phyloP scores from a whole-genome alignment of 371 early-diverging fungal species.

The Mortierella sp. region DNA sequence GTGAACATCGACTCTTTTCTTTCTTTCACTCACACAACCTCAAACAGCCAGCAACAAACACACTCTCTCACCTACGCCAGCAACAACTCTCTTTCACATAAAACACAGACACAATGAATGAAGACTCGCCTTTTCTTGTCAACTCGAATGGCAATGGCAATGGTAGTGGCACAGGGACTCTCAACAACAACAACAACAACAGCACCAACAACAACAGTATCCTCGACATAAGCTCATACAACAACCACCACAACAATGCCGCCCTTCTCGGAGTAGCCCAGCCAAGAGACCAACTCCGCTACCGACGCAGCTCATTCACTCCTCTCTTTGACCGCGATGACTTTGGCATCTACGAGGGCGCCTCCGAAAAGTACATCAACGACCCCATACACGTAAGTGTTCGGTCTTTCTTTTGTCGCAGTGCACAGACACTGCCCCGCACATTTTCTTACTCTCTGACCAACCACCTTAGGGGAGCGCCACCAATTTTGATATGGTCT shows the following conservation, averaged over 20 bases:
- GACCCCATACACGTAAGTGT: conserved; percentile 69
- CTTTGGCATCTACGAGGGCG: conserved; percentile 36
- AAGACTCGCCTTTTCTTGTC: conserved; percentile 29
- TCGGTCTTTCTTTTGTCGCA: neutral
- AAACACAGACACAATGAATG: conserved; percentile 17
- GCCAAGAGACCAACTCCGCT: conserved; percentile 15
- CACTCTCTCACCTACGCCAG: neutral
- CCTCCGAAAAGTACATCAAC: conserved; percentile 63
- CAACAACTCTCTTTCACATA: neutral
- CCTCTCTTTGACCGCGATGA: conserved; percentile 49
- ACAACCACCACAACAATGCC: conserved; percentile 20
- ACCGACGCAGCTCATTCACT: conserved; percentile 44
- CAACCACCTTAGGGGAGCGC: neutral
- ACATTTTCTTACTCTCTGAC: neutral
- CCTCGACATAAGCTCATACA: conserved; percentile 20
- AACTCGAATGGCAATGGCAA: conserved; percentile 15
- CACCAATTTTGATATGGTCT: neutral
- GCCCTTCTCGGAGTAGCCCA: conserved; percentile 22
- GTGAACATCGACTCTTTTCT: neutral
- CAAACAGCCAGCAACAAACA: neutral
- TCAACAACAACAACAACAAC: neutral
- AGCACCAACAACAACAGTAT: neutral
- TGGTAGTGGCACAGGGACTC: no score
- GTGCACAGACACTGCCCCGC: conserved; percentile 3
- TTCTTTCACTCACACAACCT: neutral